Evolutionary conservation across 2,329 filamentous ascomycete species (phyloP), one percentile per base, ranked within the genome.

Genomic region (Trichoderma koningiopsis): DNA sequence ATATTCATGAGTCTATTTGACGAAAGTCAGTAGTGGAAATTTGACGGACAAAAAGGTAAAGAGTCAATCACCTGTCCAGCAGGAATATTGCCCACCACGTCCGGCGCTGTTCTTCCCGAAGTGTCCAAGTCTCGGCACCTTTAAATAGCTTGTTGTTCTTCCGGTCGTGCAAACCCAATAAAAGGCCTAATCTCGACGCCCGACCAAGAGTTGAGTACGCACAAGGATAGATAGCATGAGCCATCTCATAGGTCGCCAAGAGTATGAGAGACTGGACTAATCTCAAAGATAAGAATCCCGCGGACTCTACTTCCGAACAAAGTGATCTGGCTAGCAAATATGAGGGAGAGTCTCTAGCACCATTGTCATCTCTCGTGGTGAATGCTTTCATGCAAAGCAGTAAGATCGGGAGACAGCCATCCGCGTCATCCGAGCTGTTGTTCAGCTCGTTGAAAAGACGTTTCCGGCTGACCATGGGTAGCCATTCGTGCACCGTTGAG

Each of bases 121-220:
- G 55, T 1, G 64, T 67, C 64, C 64, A 67, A 8, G 64, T 67
- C 14, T 67, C 64, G 3, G 64, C 64, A 1, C 55, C 16, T 31
- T 67, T 67, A 11, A 67, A 67, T 16, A 67, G 22, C 19, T 59
- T 29, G 31, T 67, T 67, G 37, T 66, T 66, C 53, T 66, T 66
- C 16, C 63, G 24, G 10, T 66, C 63, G 4, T 66, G 52, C 8
- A 66, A 10, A 8, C 63, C 63, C 5, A 66, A 4, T 13, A 66
- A 22, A 58, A 66, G 47, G 4, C 53, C 53, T 11, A 66, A 19
- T 57, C 53, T 47, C 22, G 63, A 66, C 13, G 63, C 63, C 5
- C 63, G 63, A 33, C 63, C 63, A 49, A 66, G 63, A 13, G 63
- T 66, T 7, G 37, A 58, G 19, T 58, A 66, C 10, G 63, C 63